phyloP scores from a whole-genome alignment of 106 monocot genomes.

The Acorus gramineus region DNA sequence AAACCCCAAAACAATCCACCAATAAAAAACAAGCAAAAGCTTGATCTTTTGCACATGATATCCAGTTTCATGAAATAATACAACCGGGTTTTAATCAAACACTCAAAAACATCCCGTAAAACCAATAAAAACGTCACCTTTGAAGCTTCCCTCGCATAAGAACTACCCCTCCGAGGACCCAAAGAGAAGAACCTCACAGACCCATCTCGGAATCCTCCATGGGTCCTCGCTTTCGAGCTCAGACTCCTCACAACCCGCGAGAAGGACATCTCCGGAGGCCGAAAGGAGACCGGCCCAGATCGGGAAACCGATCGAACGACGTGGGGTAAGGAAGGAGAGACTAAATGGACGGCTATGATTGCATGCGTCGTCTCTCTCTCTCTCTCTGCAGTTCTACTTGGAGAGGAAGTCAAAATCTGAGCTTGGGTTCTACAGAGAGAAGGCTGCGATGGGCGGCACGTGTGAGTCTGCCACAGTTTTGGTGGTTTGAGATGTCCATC shows the following conservation, averaged over 20 bases:
- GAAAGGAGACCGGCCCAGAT: background rate
- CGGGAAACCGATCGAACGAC: background rate
- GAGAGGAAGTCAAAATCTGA: no score
- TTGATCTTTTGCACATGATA: no score
- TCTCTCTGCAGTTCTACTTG: no score
- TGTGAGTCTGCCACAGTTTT: no score
- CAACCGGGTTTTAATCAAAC: background rate
- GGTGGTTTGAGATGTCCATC: no score
- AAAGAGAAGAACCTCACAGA: background rate
- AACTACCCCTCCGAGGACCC: background rate
- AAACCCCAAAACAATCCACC: no score
- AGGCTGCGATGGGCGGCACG: no score
- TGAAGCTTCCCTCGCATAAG: background rate
- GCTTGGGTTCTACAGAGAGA: no score
- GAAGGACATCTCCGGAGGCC: slow-evolving; percentile 2
- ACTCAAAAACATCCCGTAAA: background rate
- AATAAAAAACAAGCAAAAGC: no score
- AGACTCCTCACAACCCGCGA: slow-evolving; percentile 14
- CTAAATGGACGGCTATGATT: no score
- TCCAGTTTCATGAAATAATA: background rate
- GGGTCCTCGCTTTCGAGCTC: slow-evolving; percentile 8
- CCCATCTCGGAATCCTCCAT: background rate
- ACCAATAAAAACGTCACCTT: slow-evolving; percentile 2
- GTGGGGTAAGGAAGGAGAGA: background rate
- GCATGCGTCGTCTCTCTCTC: no score